phyloP scores from a whole-genome alignment of 306 rosid genomes.

The Acacia confusa region DNA sequence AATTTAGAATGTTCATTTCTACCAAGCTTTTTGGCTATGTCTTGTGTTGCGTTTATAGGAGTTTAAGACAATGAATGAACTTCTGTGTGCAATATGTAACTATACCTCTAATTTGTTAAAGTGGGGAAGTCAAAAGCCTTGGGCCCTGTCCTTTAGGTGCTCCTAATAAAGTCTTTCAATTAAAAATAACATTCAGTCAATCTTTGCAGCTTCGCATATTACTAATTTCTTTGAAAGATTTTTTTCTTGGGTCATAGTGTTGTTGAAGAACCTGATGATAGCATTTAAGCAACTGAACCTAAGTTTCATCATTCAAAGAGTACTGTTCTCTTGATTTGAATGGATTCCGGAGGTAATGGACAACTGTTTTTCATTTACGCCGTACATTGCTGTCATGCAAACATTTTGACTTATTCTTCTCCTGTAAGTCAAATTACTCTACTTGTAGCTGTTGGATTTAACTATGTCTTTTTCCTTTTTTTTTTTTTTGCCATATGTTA shows the following conservation, averaged over 20 bases:
- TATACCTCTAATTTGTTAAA: neutral
- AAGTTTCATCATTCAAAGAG: neutral
- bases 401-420: neutral
- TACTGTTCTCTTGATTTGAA: conserved; percentile 6
- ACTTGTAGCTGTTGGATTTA: conserved; percentile 6
- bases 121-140: neutral
- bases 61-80: neutral
- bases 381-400: neutral
- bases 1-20: conserved; percentile 1
- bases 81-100: neutral
- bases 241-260: neutral
- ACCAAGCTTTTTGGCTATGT: conserved; percentile 4
- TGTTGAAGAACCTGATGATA: neutral
- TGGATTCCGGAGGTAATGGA: neutral
- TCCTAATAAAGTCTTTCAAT: neutral
- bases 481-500: conserved; percentile 27
- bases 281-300: neutral
- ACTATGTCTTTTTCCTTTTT: conserved; percentile 15
- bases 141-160: neutral
- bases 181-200: neutral
- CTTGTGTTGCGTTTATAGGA: neutral
- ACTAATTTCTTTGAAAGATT: neutral
- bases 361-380: neutral
- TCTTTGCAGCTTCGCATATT: neutral
- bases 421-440: conserved; percentile 3